Conservation (phyloP, 106 monocot species). For the Ottelia alismoides region DNA sequence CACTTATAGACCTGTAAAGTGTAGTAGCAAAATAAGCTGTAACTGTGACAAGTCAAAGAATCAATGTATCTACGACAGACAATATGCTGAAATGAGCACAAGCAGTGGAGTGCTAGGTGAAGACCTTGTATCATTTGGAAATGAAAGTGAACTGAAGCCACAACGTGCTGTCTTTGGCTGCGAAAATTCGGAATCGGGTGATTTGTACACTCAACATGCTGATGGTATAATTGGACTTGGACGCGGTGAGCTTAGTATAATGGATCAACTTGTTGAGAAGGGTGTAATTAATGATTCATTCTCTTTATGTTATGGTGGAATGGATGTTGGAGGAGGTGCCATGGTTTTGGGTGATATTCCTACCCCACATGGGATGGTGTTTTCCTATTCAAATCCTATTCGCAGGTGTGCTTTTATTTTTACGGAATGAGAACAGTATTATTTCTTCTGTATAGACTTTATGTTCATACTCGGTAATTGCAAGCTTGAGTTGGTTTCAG, state of each 20-base stretch:
- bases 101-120: slow-evolving; percentile 93
- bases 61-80: slow-evolving; percentile 86
- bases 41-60: slow-evolving; percentile 53
- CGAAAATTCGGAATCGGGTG: slow-evolving; percentile 94
- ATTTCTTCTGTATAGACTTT: too few species aligned
- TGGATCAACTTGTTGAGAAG: slow-evolving; percentile 94
- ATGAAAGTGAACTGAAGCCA: slow-evolving; percentile 65
- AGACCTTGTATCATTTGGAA: slow-evolving; percentile 81
- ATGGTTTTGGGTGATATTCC: slow-evolving; percentile 93
- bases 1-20: slow-evolving; percentile 67
- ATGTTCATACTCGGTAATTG: slow-evolving; percentile 60
- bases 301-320: slow-evolving; percentile 97
- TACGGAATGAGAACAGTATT: too few species aligned
- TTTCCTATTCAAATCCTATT: slow-evolving; percentile 61
- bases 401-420: slow-evolving; percentile 54
- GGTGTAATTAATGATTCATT: slow-evolving; percentile 87
- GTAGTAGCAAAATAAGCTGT: slow-evolving; percentile 51
- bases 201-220: slow-evolving; percentile 93
- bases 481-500: slow-evolving; percentile 88
- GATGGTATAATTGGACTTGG: slow-evolving; percentile 98
- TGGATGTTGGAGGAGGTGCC: slow-evolving; percentile 94
- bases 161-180: slow-evolving; percentile 89
- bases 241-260: slow-evolving; percentile 84
- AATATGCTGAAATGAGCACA: slow-evolving; percentile 98
- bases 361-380: slow-evolving; percentile 65